Evolutionary conservation across 2,329 filamentous ascomycete genomes (phyloP).

Genomic region (Shiraia bambusicola): DNA sequence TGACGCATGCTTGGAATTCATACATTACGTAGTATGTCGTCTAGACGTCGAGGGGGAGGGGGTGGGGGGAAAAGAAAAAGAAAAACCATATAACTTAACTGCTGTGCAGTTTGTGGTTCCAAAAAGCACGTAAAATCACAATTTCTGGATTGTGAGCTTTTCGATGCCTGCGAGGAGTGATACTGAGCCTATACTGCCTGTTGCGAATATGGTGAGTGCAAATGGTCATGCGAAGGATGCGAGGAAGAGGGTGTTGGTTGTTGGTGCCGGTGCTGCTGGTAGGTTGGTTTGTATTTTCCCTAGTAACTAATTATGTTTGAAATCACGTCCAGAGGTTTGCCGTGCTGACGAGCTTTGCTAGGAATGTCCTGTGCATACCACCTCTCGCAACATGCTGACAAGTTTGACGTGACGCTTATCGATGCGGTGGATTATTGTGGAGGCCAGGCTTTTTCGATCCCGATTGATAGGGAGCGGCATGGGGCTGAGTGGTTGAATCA

Average conservation of each 20-base stretch:
- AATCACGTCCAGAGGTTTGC: no score
- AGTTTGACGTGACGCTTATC: constrained; percentile 63
- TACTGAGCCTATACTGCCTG: constrained; percentile 35
- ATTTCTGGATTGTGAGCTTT: neutral
- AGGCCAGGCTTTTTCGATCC: constrained; percentile 61
- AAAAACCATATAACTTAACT: neutral
- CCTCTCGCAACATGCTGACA: constrained; percentile 64
- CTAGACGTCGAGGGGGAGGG: no score
- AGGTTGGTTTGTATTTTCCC: constrained; percentile 7
- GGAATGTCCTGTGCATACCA: constrained; percentile 67
- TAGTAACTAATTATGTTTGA: no score
- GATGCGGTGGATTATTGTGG: constrained; percentile 58
- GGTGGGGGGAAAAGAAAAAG: constrained; percentile 21
- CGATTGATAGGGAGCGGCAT: constrained; percentile 57
- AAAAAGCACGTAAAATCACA: no score
- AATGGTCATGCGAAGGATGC: constrained; percentile 23
- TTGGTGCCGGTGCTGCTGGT: constrained; percentile 47
- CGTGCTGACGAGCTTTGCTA: constrained; percentile 20
- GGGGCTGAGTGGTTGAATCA: constrained; percentile 63
- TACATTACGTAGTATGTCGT: constrained; percentile 1
- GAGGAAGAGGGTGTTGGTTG: constrained; percentile 43
- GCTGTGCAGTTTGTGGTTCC: no score
- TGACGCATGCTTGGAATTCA: constrained; percentile 33
- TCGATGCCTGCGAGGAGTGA: constrained; percentile 25
- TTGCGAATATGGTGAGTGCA: constrained; percentile 33